Evolutionary conservation across 805 yeast species (phyloP), one percentile per base, ranked within the genome.

Genomic region (Metschnikowia santaceciliae): DNA sequence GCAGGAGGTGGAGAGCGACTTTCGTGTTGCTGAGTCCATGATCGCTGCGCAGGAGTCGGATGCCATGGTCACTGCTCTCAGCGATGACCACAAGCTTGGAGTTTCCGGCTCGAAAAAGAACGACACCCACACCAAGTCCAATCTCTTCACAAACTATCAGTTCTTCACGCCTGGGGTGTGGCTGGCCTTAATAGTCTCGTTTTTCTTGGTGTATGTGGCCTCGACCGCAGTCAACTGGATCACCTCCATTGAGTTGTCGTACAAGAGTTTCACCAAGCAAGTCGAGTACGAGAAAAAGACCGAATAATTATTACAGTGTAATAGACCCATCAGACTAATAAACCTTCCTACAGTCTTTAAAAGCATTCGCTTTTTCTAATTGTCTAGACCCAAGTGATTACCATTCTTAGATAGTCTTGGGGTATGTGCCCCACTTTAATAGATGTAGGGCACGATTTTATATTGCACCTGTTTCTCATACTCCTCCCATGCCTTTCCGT

Each of bases 361-460:
- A 26, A 26, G 30, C 30, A 26, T 26, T 26, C 10, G 30, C 11
- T 26, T 26, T 26, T 26, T 26, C 17, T 34, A 34, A 26, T 33
- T 33, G 35, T 33, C 35, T 33, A 33, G n/a, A 33, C 35, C 15
- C 35, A 33, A 33, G 14, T 33, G 4, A 26, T 26, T 10, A 26
- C 11, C 11, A 8, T 26, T 26, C 30, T 26, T 26, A 26, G 30
- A 26, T 26, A 26, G 2, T 26, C 13, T 26, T 26, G 30, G 30
- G 11, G 11, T 26, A 26, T 10, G 11, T 8, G 30, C 4, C 11
- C 13, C 30, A 10, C 3, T 10, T 26, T 41, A 91, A 67, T 90
- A 92, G 6, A 94, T 69, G 61, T 84, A 90, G 4, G 99, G 99
- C 55, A 94, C 78, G 54, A 94, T 90, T 66, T 90, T 86, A 68